Base-by-base conservation (phyloP, 495 filamentous ascomycete genomes). In the Aspergillus indologenus region DNA sequence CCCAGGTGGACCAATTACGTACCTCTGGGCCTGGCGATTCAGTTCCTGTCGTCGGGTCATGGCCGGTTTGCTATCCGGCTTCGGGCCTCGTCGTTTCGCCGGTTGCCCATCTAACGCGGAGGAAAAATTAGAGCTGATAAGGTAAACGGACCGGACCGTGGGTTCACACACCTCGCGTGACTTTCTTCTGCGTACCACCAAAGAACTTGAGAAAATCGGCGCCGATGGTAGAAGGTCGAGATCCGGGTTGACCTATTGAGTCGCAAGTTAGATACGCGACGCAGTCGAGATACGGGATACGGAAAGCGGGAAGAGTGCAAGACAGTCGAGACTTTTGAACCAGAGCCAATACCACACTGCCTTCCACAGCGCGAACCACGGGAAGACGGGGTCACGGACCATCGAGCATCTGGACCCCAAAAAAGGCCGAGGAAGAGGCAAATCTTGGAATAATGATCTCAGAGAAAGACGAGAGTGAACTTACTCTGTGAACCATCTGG, bases 1-100 rank as follows among this genome's bases (percentile, higher is more conserved):
- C 17, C 26, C 18, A 17, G 1, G 23, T 20, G 19, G 15, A 6
- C 29, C n/a, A 24, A 20, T 49, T 44, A 60, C 34, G 19, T 85
- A 94, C 92, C 93, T 87, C 72, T 98, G 94, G 24, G 94, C 94
- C 76, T 97, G 92, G 55, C 94, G 84, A 68, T 98, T 98, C 49
- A 97, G 74, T 68, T 98, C 94, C 66, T 98, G 94, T 49, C 92
- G 82, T 43, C 93, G 80, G n/a, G 92, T 98, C 63, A 95, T 73
- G 49, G 94, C 91, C 4, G 94, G 94, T 65, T 96, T 96, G 76
- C 90, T 95, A 70, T 98, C 94, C 23, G 94, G 94, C 65, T 98
- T 98, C 0, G 94, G 94, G 2, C 94, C 94, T 65, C 94, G 83
- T 57, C 90, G 84, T 74, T 98, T 98, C 4, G 90, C 86, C 21